Base-by-base conservation (phyloP, 2,329 filamentous ascomycete species). In the Beauveria asiatica region DNA sequence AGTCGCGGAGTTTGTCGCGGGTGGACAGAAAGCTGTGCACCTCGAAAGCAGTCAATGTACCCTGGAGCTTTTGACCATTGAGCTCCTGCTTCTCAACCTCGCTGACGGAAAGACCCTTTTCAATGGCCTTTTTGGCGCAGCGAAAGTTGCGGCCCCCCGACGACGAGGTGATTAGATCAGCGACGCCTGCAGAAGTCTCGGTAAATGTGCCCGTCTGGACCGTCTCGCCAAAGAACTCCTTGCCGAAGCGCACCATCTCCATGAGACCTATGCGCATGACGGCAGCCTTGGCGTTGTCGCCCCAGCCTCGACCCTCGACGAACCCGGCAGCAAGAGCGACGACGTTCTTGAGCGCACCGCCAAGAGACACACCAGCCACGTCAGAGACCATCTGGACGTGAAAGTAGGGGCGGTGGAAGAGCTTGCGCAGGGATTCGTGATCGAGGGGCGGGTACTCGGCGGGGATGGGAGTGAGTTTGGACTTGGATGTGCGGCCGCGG, bases 271-370 rank as follows among this genome's bases (percentile, higher is more conserved):
- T 88, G 46, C 94, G 89, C 91, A 99, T 97, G 62, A 99, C 87
- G 50, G 94, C 94, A n/a, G 94, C 92, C 78, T 99, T 97, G 65
- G 93, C 93, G 67, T 97, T 99, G 78, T 97, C 92, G 69, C 94
- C 94, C 93, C 94, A 99, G 65, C 93, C 93, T 63, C 93, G 84
- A 41, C 94, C 94, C 65, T 96, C 91, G 49, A 97, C 92, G 74
- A 96, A 99, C 61, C 94, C 94, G 37, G 94, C 92, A 5, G 92
- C 93, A 19, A 99, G 79, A 5, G 94, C 94, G 59, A 99, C 90
- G 65, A 99, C 88, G 78, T 99, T 99, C 81, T 99, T 99, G 67
- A 99, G 79, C 0, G 94, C 94, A 62, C 94, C 94, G 48, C 92
- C 89, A 39, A 99, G 86, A 5, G 94, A 97, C 1, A 97, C 93